A percentile compares a stretch with the other conserved stretches of the same genome.
phyloP scores from a whole-genome alignment of 208 protist species.

The Dictyostelium gargantuum region DNA sequence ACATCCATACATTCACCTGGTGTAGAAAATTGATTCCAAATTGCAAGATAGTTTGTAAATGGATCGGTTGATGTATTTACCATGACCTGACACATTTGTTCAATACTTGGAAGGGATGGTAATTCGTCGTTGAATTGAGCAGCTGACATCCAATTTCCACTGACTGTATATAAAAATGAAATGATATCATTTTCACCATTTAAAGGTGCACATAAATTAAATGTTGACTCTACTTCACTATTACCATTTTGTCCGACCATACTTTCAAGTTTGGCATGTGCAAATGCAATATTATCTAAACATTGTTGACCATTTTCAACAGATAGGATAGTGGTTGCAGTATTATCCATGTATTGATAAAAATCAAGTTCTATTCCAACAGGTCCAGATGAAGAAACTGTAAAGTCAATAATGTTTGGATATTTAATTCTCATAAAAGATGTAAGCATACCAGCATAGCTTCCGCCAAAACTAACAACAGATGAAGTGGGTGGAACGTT shows the following conservation, averaged over 20 bases:
- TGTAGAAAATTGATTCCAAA: background rate
- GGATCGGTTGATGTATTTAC: background rate
- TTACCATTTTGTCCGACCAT: background rate
- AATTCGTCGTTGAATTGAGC: slow-evolving; percentile 37
- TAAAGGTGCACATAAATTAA: background rate
- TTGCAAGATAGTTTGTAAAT: background rate
- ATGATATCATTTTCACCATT: background rate
- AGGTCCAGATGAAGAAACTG: slow-evolving; percentile 1
- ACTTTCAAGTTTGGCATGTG: background rate
- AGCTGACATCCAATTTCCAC: background rate
- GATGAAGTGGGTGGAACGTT: background rate
- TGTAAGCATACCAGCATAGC: background rate
- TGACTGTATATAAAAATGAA: background rate
- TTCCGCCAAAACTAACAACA: slow-evolving; percentile 11
- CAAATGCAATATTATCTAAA: background rate
- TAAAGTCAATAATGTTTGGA: slow-evolving; percentile 17
- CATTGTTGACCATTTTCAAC: background rate
- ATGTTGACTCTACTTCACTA: background rate
- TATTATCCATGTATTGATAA: slow-evolving; percentile 8
- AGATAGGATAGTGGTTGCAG: background rate
- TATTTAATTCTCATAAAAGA: slow-evolving; percentile 29
- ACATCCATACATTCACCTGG: background rate
- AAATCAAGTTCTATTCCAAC: background rate
- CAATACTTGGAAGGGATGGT: background rate
- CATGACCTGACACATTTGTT: background rate